These are phyloP conservation scores for Agarophyton chilense DNA, from an alignment of 23 red algal species.

Conservation along the genomic window DNA sequence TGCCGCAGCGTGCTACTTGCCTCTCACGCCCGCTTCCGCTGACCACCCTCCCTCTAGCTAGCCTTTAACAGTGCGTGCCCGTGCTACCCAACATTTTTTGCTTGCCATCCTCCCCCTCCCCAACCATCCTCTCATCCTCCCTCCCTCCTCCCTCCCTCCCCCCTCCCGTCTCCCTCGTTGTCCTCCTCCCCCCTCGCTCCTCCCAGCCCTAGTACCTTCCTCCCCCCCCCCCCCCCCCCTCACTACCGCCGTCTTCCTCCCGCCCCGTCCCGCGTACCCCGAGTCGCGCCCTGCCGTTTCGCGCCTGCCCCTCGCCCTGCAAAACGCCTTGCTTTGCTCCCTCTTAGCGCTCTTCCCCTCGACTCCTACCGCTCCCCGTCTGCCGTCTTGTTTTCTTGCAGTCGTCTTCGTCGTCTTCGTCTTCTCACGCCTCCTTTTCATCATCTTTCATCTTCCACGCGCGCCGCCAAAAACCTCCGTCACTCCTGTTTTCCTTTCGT, in stretches of 20 bases:
- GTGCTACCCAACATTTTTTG: too few species aligned
- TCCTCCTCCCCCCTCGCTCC: neutral
- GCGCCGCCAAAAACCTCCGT: neutral
- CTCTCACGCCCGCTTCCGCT: too few species aligned
- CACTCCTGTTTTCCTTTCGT: neutral
- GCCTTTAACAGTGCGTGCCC: too few species aligned
- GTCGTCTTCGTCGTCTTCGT: too few species aligned
- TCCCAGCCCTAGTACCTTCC: neutral
- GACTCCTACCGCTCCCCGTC: constrained; percentile 1
- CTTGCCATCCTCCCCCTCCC: neutral
- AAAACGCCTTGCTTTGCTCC: neutral
- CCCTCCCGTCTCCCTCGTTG: neutral
- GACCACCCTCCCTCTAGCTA: too few species aligned
- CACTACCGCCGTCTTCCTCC: neutral
- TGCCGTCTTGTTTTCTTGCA: neutral
- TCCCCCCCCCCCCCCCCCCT: neutral
- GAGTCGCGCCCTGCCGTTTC: neutral
- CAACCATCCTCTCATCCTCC: neutral
- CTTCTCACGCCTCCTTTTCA: too few species aligned
- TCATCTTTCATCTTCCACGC: neutral
- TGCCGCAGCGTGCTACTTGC: too few species aligned
- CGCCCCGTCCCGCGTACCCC: neutral
- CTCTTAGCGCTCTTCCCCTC: neutral
- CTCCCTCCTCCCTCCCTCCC: neutral
- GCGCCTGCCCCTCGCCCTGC: neutral